These are phyloP conservation scores for Fragilaria radians DNA, from an alignment of 108 stramenopile genomes.

Conservation along the genomic window DNA sequence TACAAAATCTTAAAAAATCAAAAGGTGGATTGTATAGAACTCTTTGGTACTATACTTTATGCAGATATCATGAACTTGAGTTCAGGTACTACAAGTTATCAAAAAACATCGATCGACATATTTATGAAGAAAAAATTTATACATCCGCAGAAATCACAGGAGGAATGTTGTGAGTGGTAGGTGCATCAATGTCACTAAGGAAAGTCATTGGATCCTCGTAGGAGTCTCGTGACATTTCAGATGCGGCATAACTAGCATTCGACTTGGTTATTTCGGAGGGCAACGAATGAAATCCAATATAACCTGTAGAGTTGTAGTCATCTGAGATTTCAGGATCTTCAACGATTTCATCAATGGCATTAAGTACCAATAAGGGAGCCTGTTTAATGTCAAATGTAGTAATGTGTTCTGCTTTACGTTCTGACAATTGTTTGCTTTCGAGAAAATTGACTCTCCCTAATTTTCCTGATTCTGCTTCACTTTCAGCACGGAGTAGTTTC, in stretches of 20 bases:
- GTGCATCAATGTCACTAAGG: no score
- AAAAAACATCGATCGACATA: no score
- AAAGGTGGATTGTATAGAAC: no score
- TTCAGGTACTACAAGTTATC: no score
- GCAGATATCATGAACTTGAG: no score
- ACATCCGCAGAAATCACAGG: no score
- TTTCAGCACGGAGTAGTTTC: background rate
- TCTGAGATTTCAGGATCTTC: background rate
- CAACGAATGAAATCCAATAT: background rate
- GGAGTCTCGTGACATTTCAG: background rate
- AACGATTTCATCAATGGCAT: background rate
- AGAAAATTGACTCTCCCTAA: constrained; percentile 8
- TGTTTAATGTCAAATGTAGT: background rate
- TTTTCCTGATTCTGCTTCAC: background rate
- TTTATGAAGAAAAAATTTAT: no score
- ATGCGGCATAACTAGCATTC: background rate
- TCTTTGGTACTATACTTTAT: no score
- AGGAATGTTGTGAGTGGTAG: no score
- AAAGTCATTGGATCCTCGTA: no score
- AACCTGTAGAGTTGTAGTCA: background rate
- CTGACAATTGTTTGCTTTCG: constrained; percentile 10
- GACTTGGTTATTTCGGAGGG: background rate
- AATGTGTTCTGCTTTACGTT: constrained; percentile 4
- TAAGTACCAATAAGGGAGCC: background rate
- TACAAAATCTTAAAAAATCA: no score